These are phyloP conservation scores for Emmonsia crescens DNA, from an alignment of 2,329 filamentous ascomycete genomes.

Conservation along the genomic window DNA sequence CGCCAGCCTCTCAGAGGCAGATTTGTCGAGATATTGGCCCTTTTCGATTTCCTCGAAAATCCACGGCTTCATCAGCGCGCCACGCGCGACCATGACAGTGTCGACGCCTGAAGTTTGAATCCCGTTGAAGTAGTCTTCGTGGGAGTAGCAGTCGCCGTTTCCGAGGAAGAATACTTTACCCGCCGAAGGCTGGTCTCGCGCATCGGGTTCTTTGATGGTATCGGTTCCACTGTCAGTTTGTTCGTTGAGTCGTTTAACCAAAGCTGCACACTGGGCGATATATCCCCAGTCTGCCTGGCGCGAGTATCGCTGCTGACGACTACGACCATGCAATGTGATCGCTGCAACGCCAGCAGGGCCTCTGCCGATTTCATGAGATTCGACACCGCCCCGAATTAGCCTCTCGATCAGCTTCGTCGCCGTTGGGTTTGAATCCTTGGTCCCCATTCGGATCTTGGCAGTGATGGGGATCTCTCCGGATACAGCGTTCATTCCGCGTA, in stretches of 20 bases:
- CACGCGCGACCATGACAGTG: slow-evolving; percentile 93
- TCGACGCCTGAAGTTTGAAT: slow-evolving; percentile 71
- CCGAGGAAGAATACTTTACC: slow-evolving; percentile 83
- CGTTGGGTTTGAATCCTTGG: slow-evolving; percentile 65
- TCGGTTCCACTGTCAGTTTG: slow-evolving; percentile 58
- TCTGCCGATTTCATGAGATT: slow-evolving; percentile 53
- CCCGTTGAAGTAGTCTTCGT: slow-evolving; percentile 73
- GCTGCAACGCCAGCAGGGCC: slow-evolving; percentile 81
- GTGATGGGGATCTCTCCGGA: slow-evolving; percentile 86
- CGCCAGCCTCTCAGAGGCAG: slow-evolving; percentile 68
- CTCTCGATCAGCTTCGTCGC: slow-evolving; percentile 73
- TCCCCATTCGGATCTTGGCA: slow-evolving; percentile 88
- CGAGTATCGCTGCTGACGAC: slow-evolving; percentile 88
- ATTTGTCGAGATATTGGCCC: slow-evolving; percentile 93
- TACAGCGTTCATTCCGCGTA: slow-evolving; percentile 90
- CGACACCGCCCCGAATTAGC: slow-evolving; percentile 66
- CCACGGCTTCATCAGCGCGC: slow-evolving; percentile 95
- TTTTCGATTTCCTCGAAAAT: slow-evolving; percentile 91
- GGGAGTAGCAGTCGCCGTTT: slow-evolving; percentile 93
- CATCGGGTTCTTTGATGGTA: slow-evolving; percentile 67
- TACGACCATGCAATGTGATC: slow-evolving; percentile 90
- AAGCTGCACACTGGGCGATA: slow-evolving; percentile 76
- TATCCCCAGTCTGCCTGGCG: slow-evolving; percentile 89
- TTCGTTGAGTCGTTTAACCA: slow-evolving; percentile 70
- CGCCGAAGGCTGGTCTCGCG: slow-evolving; percentile 56